Base-by-base conservation (phyloP, 257 asterid species). In the Schizonepeta tenuifolia region DNA sequence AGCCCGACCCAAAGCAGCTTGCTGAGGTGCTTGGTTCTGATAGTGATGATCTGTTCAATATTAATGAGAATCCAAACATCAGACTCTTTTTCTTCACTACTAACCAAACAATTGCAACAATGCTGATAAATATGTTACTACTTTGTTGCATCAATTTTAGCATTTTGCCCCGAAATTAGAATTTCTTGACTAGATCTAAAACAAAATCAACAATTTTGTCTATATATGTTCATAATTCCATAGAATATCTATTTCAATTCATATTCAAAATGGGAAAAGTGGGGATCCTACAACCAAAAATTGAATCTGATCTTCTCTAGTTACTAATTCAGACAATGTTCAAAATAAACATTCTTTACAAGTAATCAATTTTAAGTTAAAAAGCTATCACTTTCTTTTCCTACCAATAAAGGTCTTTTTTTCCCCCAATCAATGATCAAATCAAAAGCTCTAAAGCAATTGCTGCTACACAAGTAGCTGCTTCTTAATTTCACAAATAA, bases 11-110 rank as follows among this genome's bases (percentile, higher is more conserved):
- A 26, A 95, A 90, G 69, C 98, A 95, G 74, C 84, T 80, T 0
- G 87, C 59, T 22, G 95, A 85, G 6, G 90, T 90, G 78, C 90
- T 88, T 65, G 87, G 82, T 56, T 92, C 97, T 4, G 96, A 86
- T 17, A 88, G 33, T 0, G 90, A 86, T 21, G 99, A 92, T 76
- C 98, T 94, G 92, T 77, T 72, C 61, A n/a, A n/a, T n/a, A 24
- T 24, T 24, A 68, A 61, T 44, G 49, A 49, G 8, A 75, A 72
- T 12, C 2, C 36, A 38, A 3, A 65, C 11, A 68, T 83, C 69
- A 78, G 77, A 64, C 65, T 12, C 3, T 61, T 33, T 35, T 33
- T 35, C 33, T 28, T 28, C 33, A 8, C 51, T 2, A 8, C 51
- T 2, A 36, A 28, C 7, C 64, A 57, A 14, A 57, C 41, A 57